These are phyloP conservation scores for Trifolium dubium DNA, from an alignment of 306 rosid genomes.

Conservation along the genomic window DNA sequence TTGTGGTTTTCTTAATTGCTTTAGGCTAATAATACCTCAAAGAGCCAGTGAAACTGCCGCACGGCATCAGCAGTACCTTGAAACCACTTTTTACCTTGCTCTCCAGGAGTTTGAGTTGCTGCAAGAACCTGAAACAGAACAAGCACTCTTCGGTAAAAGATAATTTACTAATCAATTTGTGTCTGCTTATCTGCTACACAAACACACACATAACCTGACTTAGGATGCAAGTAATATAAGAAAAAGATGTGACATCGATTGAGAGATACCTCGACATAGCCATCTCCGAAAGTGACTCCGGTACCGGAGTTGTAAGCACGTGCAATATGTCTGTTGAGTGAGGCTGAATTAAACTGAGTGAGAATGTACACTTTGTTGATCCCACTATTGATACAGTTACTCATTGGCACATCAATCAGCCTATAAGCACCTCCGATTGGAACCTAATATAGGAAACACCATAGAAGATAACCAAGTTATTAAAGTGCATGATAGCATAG, in stretches of 20 bases:
- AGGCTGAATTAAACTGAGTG: slow-evolving; percentile 93
- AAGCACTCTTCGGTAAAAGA: slow-evolving; percentile 15
- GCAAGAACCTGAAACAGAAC: slow-evolving; percentile 78
- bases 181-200: slow-evolving; percentile 3
- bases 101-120: slow-evolving; percentile 98
- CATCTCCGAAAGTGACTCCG: slow-evolving; percentile 84
- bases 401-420: slow-evolving; percentile 96
- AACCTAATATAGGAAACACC: slow-evolving; percentile 54
- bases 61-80: slow-evolving; percentile 99
- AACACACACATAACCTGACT: slow-evolving; percentile 5
- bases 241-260: slow-evolving; percentile 16
- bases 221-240: slow-evolving; percentile 12
- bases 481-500: too few relatives aligned
- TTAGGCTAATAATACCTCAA: slow-evolving; percentile 63
- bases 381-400: slow-evolving; percentile 97
- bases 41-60: slow-evolving; percentile 98
- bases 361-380: slow-evolving; percentile 94
- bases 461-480: slow-evolving; percentile 3
- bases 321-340: slow-evolving; percentile 88
- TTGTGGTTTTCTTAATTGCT: slow-evolving; percentile 1
- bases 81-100: slow-evolving; percentile 83
- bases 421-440: slow-evolving; percentile 92
- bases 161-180: neutral
- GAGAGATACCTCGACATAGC: slow-evolving; percentile 74
- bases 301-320: slow-evolving; percentile 82